Evolutionary conservation across 2,329 filamentous ascomycete genomes (phyloP), one percentile per base, ranked within the genome.

Genomic region (Pseudogymnoascus sp.): DNA sequence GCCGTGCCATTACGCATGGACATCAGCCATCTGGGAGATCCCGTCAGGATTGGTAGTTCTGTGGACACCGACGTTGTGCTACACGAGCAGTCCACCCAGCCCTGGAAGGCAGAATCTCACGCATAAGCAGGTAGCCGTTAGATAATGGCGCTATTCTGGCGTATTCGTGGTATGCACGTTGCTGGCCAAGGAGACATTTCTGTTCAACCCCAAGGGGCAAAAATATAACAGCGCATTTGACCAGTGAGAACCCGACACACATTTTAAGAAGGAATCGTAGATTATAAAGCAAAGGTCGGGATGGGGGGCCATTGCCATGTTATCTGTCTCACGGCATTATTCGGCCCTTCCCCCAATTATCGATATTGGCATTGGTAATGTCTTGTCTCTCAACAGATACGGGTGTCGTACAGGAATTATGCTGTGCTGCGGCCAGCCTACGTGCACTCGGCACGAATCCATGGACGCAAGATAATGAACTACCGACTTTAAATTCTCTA

Each of bases 291-390:
- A 26, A 33, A 33, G 26, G 26, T 4, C 50, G n/a, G 50, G 26
- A 33, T 56, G n/a, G 26, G n/a, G 19, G n/a, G 26, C n/a, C 11
- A 33, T 56, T 15, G 50, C 26, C 15, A 33, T 33, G 2, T 33
- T 56, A 33, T 13, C 4, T 56, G 50, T 56, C 50, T 56, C 50
- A 56, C 50, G 11, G 5, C 26, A 21, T 19, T 19, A 56, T 56
- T 56, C 50, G 50, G 50, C 26, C 50, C 50, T 33, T 56, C n/a
- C 23, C 23, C 10, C 9, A 31, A 13, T 53, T 53, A 31, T 53
- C n/a, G 5, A 56, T 56, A 56, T 56, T 56, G 15, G 50, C 17
- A 33, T 56, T 56, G 50, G 50, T 56, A 56, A 56, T 56, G 50
- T 19, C 17, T 56, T 56, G 50, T 56, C 50, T 53, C 46, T 33